A percentile compares a stretch with the other conserved stretches of the same genome.
Conservation (phyloP, 108 stramenopile species). For the Cylindrotheca fusiformis region DNA sequence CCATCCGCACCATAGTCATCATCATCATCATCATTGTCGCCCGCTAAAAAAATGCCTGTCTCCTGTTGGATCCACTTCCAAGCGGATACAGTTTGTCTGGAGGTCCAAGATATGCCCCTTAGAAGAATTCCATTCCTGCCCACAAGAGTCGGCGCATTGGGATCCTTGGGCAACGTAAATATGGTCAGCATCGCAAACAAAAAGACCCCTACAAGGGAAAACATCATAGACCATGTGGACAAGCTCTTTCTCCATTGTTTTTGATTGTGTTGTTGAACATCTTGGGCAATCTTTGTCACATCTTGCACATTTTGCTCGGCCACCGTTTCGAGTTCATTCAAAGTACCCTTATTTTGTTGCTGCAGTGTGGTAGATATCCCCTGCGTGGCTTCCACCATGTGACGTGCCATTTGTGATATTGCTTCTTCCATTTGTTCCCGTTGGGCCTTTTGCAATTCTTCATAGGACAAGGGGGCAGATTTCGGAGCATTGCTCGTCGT, state of each 20-base stretch:
- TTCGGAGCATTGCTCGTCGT: background rate
- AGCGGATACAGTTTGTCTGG: background rate
- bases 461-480: slow-evolving; percentile 2
- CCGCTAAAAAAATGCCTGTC: background rate
- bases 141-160: slow-evolving; percentile 14
- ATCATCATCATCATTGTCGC: slow-evolving; percentile 1
- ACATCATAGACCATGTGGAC: slow-evolving; percentile 24
- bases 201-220: slow-evolving; percentile 30
- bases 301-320: slow-evolving; percentile 60
- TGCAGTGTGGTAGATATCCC: slow-evolving; percentile 60
- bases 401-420: slow-evolving; percentile 56
- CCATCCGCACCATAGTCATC: background rate
- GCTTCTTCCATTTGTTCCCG: slow-evolving; percentile 78
- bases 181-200: slow-evolving; percentile 28
- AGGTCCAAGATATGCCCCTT: background rate
- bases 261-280: slow-evolving; percentile 46
- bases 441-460: slow-evolving; percentile 70
- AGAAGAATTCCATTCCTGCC: background rate
- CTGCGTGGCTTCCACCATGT: slow-evolving; percentile 66
- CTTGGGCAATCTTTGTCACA: slow-evolving; percentile 48
- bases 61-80: background rate
- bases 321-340: slow-evolving; percentile 65
- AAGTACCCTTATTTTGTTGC: slow-evolving; percentile 48
- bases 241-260: background rate
- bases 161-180: slow-evolving; percentile 37